Evolutionary conservation across 495 filamentous ascomycete genomes (phyloP).

Genomic region (Aspergillus steynii): DNA sequence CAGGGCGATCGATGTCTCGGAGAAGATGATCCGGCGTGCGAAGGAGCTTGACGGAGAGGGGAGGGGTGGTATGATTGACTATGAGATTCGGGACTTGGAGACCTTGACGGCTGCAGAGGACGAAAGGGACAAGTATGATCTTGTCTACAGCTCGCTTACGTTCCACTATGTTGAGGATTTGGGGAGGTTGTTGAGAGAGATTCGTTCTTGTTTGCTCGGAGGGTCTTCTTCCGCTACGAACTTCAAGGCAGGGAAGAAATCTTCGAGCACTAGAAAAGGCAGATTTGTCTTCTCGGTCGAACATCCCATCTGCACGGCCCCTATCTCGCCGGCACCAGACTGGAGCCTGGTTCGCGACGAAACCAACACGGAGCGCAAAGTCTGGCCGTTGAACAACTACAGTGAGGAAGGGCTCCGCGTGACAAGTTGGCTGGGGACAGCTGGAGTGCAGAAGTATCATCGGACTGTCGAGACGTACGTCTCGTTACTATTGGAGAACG

Average conservation of each 20-base stretch:
- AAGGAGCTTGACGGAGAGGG: slow-evolving; percentile 4
- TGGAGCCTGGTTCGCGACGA: slow-evolving; percentile 12
- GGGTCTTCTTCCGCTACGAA: not conserved
- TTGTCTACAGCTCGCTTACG: slow-evolving; percentile 25
- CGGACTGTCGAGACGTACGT: slow-evolving; percentile 28
- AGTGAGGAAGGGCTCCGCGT: slow-evolving; percentile 21
- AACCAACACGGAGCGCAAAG: not conserved
- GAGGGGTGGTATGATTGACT: not conserved
- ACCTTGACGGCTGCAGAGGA: not conserved
- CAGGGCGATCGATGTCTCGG: slow-evolving; percentile 22
- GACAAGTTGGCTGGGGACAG: slow-evolving; percentile 24
- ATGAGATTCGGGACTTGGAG: slow-evolving; percentile 7
- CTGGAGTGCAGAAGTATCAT: slow-evolving; percentile 29
- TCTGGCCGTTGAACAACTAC: slow-evolving; percentile 28
- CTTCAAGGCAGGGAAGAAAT: too few species aligned
- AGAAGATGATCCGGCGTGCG: slow-evolving; percentile 23
- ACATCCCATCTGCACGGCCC: slow-evolving; percentile 25
- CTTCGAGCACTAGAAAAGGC: not conserved
- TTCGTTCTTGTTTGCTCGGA: slow-evolving; percentile 9
- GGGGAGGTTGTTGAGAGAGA: slow-evolving; percentile 13
- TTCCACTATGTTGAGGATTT: slow-evolving; percentile 29
- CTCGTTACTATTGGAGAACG: slow-evolving; percentile 19
- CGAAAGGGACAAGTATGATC: slow-evolving; percentile 13
- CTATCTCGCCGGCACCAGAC: slow-evolving; percentile 13
- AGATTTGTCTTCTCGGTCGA: slow-evolving; percentile 25